These are phyloP conservation scores for Phaeotremella skinneri DNA, from an alignment of 768 basidiomycete genomes.

Conservation along the genomic window DNA sequence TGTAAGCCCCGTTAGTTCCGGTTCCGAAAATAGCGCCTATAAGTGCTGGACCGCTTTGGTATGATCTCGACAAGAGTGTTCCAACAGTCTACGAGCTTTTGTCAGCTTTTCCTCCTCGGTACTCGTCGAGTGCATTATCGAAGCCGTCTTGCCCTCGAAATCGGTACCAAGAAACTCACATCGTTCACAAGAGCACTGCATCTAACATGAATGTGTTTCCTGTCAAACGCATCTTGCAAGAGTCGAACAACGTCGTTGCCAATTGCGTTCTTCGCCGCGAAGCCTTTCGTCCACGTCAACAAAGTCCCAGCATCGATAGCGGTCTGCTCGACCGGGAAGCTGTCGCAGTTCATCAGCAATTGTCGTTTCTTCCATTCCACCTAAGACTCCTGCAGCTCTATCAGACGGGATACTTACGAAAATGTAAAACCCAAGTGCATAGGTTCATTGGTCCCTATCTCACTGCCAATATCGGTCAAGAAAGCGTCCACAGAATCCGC, in stretches of 20 bases:
- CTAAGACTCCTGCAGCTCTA: background rate
- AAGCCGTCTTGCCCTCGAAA: background rate
- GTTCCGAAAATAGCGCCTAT: slow-evolving; percentile 92
- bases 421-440: slow-evolving; percentile 87
- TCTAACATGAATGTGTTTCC: slow-evolving; percentile 86
- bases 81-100: slow-evolving; percentile 74
- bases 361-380: background rate
- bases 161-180: slow-evolving; percentile 56
- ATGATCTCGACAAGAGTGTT: slow-evolving; percentile 85
- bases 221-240: slow-evolving; percentile 85
- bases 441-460: slow-evolving; percentile 41
- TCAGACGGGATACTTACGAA: slow-evolving; percentile 38
- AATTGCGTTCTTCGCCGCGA: slow-evolving; percentile 82
- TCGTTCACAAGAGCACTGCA: slow-evolving; percentile 93
- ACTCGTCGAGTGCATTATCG: background rate
- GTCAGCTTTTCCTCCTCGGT: slow-evolving; percentile 7
- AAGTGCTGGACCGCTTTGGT: slow-evolving; percentile 85
- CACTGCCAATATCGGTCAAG: slow-evolving; percentile 64
- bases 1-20: slow-evolving; percentile 96
- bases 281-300: slow-evolving; percentile 86
- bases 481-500: slow-evolving; percentile 96
- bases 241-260: slow-evolving; percentile 86
- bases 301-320: slow-evolving; percentile 86
- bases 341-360: slow-evolving; percentile 45
- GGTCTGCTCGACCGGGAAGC: slow-evolving; percentile 95